These are phyloP conservation scores for Sesbania bispinosa DNA, from an alignment of 306 rosid species.

Conservation along the genomic window DNA sequence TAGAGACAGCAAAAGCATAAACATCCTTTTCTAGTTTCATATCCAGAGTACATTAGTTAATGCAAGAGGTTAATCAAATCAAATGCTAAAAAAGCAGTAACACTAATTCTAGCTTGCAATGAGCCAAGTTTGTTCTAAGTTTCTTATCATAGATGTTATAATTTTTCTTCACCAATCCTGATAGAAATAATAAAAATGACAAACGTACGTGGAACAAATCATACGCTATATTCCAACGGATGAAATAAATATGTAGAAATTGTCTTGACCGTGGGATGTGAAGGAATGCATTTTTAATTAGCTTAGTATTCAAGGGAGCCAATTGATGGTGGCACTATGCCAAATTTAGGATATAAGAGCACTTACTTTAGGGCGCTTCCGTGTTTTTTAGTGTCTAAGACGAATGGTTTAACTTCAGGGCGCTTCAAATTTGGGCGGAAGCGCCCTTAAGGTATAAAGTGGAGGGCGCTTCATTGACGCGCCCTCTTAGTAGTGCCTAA, in stretches of 20 bases:
- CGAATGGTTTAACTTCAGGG: no score
- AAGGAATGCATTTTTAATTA: slow-evolving; percentile 14
- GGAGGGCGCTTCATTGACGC: no score
- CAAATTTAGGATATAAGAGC: no score
- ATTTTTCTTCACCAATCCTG: background rate
- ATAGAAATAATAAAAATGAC: background rate
- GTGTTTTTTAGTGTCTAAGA: no score
- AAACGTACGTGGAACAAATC: slow-evolving; percentile 15
- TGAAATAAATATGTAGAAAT: slow-evolving; percentile 22
- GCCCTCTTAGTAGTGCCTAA: no score
- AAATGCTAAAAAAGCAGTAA: slow-evolving; percentile 23
- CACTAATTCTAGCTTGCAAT: slow-evolving; percentile 17
- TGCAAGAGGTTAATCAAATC: slow-evolving; percentile 19
- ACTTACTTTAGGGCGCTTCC: no score
- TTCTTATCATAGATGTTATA: background rate
- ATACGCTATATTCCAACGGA: slow-evolving; percentile 5
- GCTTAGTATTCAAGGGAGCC: slow-evolving; percentile 62
- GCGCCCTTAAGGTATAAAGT: no score
- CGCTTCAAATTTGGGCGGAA: no score
- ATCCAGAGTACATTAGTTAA: no score
- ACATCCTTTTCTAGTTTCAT: no score
- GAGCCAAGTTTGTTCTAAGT: slow-evolving; percentile 17
- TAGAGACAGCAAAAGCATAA: no score
- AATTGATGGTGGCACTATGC: slow-evolving; percentile 49
- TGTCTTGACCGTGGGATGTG: slow-evolving; percentile 19